Evolutionary conservation across 2,329 filamentous ascomycete species (phyloP), one percentile per base, ranked within the genome.

Genomic region (Alternaria sp.): DNA sequence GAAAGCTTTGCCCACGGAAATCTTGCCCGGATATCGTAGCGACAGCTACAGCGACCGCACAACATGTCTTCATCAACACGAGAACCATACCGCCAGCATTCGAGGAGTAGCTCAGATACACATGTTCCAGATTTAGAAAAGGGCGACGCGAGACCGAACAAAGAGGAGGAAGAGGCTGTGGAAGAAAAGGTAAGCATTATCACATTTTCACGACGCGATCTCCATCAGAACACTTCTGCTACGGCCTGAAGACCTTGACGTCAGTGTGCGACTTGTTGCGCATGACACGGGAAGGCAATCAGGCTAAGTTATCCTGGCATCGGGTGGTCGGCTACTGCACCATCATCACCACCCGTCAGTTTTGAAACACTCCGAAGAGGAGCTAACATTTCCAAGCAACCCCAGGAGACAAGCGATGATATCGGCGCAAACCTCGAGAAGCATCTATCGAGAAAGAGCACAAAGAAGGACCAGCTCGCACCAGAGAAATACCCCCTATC

Each of bases 391-490:
- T 13, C 12, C 0, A 19, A 73, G 69, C 60, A 64, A 19, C 54
- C 66, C 6, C 51, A 65, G 28, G 44, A 66, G 10, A 30, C 54
- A 19, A 40, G 68, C 44, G 59, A 73, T 45, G 68, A 72, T 5
- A 63, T 74, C 9, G 69, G 68, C 17, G 60, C 66, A 45, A 73
- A 76, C 1, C 67, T 79, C 10, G 75, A 77, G 60, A 73, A 73
- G 46, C 75, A 77, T 57, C 62, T 77, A 0, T 72, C 75, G 19
- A 66, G 76, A 43, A 77, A 73, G 36, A 78, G 74, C 54, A 74
- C 68, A 1, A 70, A 65, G 26, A 77, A 73, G 44, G 70, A 71
- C 15, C 68, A 74, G 25, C 61, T 78, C 3, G 65, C 67, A 43
- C 64, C 60, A 11, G 76, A 79, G 52, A 67, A 68, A 6, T 78